Evolutionary conservation across 768 basidiomycete genomes (phyloP).

Genomic region (Phallus indusiatus): DNA sequence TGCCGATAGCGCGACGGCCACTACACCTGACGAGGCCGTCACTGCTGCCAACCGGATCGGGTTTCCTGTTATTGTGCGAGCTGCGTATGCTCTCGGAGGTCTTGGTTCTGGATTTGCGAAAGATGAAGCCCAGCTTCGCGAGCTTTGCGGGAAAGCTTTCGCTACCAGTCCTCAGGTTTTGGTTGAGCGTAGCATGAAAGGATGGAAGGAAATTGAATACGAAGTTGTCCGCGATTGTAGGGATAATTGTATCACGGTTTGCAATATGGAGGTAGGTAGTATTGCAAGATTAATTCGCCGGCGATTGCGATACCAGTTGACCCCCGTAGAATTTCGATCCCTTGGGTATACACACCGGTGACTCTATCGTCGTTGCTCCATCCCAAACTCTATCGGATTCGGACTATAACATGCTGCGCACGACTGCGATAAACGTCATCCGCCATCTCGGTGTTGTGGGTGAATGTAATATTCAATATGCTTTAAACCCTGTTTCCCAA

Average conservation of each 20-base stretch:
- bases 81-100: conserved; percentile 94
- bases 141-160: conserved; percentile 89
- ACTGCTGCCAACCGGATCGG: conserved; percentile 78
- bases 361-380: conserved; percentile 96
- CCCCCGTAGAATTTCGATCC: conserved; percentile 88
- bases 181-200: conserved; percentile 99
- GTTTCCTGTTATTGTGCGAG: conserved; percentile 93
- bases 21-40: conserved; percentile 76
- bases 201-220: conserved; percentile 99
- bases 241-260: conserved; percentile 98
- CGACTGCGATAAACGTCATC: conserved; percentile 96
- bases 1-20: conserved; percentile 82
- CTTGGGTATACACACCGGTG: conserved; percentile 95
- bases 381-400: conserved; percentile 97
- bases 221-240: conserved; percentile 97
- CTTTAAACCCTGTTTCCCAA: conserved; percentile 87
- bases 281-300: not conserved
- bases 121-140: conserved; percentile 79
- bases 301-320: not conserved
- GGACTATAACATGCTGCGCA: conserved; percentile 99
- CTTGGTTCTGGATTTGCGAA: conserved; percentile 96
- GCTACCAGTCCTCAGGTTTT: conserved; percentile 96
- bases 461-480: conserved; percentile 99
- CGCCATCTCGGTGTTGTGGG: conserved; percentile 97
- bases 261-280: conserved; percentile 96